phyloP scores from a whole-genome alignment of 371 early-diverging fungal species.

The Rhizopus arrhizus region DNA sequence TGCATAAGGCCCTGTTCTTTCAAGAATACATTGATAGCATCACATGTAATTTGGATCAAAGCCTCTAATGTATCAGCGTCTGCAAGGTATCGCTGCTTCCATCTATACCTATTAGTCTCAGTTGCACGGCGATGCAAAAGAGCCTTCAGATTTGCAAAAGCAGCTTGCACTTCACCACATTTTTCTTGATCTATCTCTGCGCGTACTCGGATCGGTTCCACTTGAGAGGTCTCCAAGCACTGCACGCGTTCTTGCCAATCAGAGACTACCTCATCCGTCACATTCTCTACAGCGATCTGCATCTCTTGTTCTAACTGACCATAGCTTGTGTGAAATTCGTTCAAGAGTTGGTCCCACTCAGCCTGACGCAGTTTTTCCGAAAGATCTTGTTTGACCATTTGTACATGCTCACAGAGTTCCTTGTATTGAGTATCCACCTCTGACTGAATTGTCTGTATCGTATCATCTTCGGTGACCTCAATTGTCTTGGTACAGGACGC shows the following conservation, averaged over 20 bases:
- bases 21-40: background rate
- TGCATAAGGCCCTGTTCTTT: slow-evolving; percentile 2
- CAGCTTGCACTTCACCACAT: background rate
- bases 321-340: slow-evolving; percentile 8
- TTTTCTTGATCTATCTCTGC: slow-evolving; percentile 14
- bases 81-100: slow-evolving; percentile 16
- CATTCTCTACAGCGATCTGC: background rate
- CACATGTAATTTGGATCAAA: background rate
- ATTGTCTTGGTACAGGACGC: slow-evolving; percentile 8
- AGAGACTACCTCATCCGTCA: slow-evolving; percentile 22
- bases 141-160: slow-evolving; percentile 7
- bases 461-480: background rate
- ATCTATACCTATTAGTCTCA: slow-evolving; percentile 17
- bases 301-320: slow-evolving; percentile 4
- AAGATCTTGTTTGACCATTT: background rate
- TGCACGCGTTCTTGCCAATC: slow-evolving; percentile 31
- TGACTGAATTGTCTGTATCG: background rate
- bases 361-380: slow-evolving; percentile 4
- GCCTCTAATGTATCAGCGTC: slow-evolving; percentile 4
- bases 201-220: slow-evolving; percentile 16
- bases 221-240: slow-evolving; percentile 8
- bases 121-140: slow-evolving; percentile 12
- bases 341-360: slow-evolving; percentile 10
- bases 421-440: slow-evolving; percentile 5
- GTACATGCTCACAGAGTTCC: background rate